Evolutionary conservation across 148 eudicot species (phyloP), one percentile per base, ranked within the genome.

Genomic region (Tetragonia tetragonoides): DNA sequence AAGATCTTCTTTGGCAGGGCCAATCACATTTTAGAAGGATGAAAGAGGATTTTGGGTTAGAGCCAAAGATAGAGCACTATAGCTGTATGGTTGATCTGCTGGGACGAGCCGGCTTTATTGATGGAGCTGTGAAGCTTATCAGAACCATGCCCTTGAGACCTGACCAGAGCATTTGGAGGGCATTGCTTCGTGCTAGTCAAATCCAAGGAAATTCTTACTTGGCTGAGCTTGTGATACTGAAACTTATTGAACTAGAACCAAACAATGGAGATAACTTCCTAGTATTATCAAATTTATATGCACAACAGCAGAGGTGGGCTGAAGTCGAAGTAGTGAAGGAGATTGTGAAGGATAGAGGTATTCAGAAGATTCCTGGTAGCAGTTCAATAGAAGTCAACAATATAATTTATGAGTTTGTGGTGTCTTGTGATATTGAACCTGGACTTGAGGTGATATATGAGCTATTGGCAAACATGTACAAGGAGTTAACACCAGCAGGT

Each of bases 21-120:
- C 61, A 41, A 72, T 69, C 77, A 24, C 71, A 78, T 73, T 87
- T 84, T 70, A 61, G 37, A 44, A 80, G 83, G 28, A 85, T 87
- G 89, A 78, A 80, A 54, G 61, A 80, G 38, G 82, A 54, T 20
- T 76, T 76, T 44, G 79, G 74, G 3, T 41, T 85, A 60, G 75
- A 84, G 44, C 89, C 86, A 57, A 78, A 51, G 23, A 71, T 78
- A 34, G 81, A 76, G 82, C 89, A 87, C 66, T 85, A 83, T 62
- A 73, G 83, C 21, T 83, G 78, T 76, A 82, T 87, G 86, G 84
- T 87, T 71, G 89, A 87, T 75, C 80, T 87, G 42, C 76, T 87
- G 34, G 72, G 82, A 15, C 71, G 79, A 34, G 81, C 65, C 21
- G 87, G 83, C 20, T 59, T 75, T 10, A 15, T 84, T 63, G 73